Evolutionary conservation across 805 yeast species (phyloP).

Genomic region (Hanseniaspora lindneri): DNA sequence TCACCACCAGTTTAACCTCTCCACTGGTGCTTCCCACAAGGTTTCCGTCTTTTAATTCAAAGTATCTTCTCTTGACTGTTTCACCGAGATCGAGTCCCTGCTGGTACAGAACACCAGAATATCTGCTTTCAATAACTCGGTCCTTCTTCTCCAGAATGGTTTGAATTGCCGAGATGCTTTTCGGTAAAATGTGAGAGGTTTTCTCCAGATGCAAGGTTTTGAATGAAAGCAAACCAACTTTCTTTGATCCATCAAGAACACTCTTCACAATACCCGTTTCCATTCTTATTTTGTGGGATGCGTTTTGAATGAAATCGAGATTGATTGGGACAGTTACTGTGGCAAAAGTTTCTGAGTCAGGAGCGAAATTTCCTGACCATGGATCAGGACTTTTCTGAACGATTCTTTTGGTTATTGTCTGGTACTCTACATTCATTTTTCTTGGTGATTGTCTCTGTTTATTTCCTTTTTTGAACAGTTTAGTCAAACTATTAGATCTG

Average conservation of each 20-base stretch:
- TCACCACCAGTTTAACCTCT: neutral
- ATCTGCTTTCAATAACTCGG: neutral
- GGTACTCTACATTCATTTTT: constrained; percentile 31
- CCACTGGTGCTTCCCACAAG: neutral
- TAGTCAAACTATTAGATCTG: constrained; percentile 12
- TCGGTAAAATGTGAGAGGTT: constrained; percentile 16
- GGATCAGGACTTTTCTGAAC: constrained; percentile 38
- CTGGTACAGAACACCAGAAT: constrained; percentile 10
- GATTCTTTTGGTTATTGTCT: constrained; percentile 35
- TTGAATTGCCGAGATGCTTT: constrained; percentile 5
- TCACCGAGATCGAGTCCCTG: constrained; percentile 11
- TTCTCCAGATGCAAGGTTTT: constrained; percentile 11
- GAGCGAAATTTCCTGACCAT: constrained; percentile 56
- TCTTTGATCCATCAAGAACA: neutral
- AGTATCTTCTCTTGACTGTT: constrained; percentile 10
- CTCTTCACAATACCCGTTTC: neutral
- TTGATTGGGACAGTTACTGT: constrained; percentile 37
- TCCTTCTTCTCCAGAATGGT: constrained; percentile 2
- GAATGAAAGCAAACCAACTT: neutral
- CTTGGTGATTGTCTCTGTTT: neutral
- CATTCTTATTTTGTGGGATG: neutral
- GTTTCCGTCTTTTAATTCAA: constrained; percentile 1
- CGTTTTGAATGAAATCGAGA: neutral
- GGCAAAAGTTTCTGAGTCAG: constrained; percentile 77
- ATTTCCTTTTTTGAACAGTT: neutral